Evolutionary conservation across 192 early-diverging fungal species (phyloP), one percentile per base, ranked within the genome.

Genomic region (Podila epigama): DNA sequence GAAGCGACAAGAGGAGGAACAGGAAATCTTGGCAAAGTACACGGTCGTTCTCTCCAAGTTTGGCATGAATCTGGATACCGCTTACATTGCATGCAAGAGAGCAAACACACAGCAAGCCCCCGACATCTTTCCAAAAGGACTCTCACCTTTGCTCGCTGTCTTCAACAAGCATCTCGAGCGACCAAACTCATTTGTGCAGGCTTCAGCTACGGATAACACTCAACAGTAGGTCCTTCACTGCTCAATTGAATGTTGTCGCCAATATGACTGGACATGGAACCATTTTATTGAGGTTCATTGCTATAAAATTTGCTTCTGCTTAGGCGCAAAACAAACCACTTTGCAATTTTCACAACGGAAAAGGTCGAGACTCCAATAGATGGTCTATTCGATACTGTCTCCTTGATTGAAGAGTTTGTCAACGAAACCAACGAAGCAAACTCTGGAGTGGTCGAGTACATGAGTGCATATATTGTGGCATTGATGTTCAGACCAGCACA

Each of bases 141-240:
- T 77, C 31, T 64, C 48, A 1, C 48, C 35, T 22, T 27, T 77
- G 2, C 40, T 77, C 37, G 15, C 53, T 13, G 64, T 55, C 27
- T 68, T 77, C 61, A 77, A 77, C 57, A 77, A 60, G 44, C 73
- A 77, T 16, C 35, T 77, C 60, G 73, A 77, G 32, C 52, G 66
- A 13, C 73, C 73, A 3, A 68, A 68, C 32, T 59, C 73, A 11
- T 33, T 77, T 15, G 66, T 68, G 7, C 73, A 77, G 25, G 73
- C 73, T 8, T 77, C 73, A 0, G 60, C 63, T 4, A 64, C 59
- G 11, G 73, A 77, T 3, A 60, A 77, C 36, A 44, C 60, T 2
- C 73, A 77, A 37, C 73, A 77, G 73, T 77, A 64, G 56, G 52
- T 33, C n/a, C n/a, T n/a, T n/a, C n/a, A n/a, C n/a, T n/a, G n/a